These are phyloP conservation scores for Pythium insidiosum DNA, from an alignment of 352 stramenopile genomes.

Conservation along the genomic window DNA sequence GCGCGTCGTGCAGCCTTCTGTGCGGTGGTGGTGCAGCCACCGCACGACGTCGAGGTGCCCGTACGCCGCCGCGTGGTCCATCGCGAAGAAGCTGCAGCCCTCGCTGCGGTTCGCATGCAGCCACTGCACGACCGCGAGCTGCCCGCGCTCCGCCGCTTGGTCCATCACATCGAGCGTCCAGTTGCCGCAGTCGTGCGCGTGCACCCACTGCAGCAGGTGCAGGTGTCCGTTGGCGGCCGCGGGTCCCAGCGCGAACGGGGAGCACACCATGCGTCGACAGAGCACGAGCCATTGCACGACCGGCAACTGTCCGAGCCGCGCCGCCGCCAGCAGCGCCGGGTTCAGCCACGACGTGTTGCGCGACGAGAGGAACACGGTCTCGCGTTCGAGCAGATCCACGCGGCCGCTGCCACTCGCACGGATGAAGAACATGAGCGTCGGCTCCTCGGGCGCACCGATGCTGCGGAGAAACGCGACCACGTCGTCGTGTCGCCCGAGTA, in stretches of 20 bases:
- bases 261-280: background rate
- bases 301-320: slow-evolving; percentile 5
- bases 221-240: slow-evolving; percentile 7
- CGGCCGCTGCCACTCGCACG: background rate
- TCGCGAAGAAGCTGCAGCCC: background rate
- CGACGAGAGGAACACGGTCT: background rate
- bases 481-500: slow-evolving; percentile 2
- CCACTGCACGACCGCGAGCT: background rate
- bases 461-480: slow-evolving; percentile 4
- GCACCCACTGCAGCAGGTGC: slow-evolving; percentile 7
- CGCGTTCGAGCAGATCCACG: slow-evolving; percentile 8
- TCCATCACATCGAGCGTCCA: slow-evolving; percentile 2
- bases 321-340: slow-evolving; percentile 1
- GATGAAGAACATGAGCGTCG: slow-evolving; percentile 6
- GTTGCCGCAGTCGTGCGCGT: slow-evolving; percentile 5
- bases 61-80: slow-evolving; percentile 4
- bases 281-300: slow-evolving; percentile 3
- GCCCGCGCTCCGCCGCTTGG: background rate
- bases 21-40: slow-evolving; percentile 6
- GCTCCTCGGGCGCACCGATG: slow-evolving; percentile 1
- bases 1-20: background rate
- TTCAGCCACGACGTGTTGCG: background rate
- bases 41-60: slow-evolving; percentile 3
- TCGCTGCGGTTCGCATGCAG: background rate
- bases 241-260: slow-evolving; percentile 1